phyloP scores from a whole-genome alignment of 179 eudicot genomes.

The Heliamphora pulchella region DNA sequence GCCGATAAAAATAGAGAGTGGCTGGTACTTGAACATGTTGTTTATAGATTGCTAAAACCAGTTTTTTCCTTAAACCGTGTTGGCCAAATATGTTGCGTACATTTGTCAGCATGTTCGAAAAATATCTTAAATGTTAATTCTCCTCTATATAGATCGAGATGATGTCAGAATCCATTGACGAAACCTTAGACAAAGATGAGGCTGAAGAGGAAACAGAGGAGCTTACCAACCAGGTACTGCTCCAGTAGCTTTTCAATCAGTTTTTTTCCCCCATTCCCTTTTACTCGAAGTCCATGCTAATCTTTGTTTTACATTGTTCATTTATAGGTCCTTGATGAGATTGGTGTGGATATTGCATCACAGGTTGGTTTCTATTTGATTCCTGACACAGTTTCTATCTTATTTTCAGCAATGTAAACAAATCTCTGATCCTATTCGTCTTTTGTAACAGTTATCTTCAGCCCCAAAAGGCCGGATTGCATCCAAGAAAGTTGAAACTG shows the following conservation, averaged over 20 bases:
- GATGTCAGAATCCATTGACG: constrained; percentile 99
- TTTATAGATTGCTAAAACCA: background rate
- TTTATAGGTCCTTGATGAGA: constrained; percentile 87
- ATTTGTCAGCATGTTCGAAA: background rate
- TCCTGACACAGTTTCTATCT: too few species aligned
- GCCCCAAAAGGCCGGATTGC: constrained; percentile 94
- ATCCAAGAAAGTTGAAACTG: constrained; percentile 75
- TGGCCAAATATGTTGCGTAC: background rate
- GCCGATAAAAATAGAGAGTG: background rate
- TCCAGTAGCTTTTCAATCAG: background rate
- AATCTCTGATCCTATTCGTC: constrained; percentile 13
- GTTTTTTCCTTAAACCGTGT: background rate
- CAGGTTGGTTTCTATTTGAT: constrained; percentile 58
- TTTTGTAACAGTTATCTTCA: constrained; percentile 60
- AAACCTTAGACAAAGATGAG: constrained; percentile 89
- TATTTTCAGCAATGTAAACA: background rate
- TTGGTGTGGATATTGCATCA: constrained; percentile 96
- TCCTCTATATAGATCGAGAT: constrained; percentile 62
- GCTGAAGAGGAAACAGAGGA: constrained; percentile 99
- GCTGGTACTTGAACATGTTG: background rate
- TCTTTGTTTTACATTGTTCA: constrained; percentile 6
- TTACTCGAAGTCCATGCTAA: background rate
- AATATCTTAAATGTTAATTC: background rate
- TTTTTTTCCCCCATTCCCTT: background rate
- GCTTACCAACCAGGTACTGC: constrained; percentile 76